Evolutionary conservation across 108 stramenopile genomes (phyloP).

Genomic region (Cyclotella kingstonii): DNA sequence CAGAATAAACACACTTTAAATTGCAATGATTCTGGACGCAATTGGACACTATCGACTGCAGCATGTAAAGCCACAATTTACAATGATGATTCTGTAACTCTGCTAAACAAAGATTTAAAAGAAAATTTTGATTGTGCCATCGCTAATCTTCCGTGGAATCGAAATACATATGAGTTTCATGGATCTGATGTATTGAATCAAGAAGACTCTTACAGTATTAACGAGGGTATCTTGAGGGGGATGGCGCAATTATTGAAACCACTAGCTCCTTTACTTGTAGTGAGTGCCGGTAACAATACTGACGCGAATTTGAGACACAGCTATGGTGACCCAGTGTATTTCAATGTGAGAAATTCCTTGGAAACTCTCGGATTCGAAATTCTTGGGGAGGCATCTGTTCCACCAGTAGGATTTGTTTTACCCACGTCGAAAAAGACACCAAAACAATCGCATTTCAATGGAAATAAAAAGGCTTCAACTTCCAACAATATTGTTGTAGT

Average conservation of each 20-base stretch:
- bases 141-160: slow-evolving; percentile 69
- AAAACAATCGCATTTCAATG: no score
- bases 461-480: no score
- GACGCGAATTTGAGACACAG: background rate
- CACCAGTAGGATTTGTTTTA: slow-evolving; percentile 29
- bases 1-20: background rate
- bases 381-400: slow-evolving; percentile 17
- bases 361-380: slow-evolving; percentile 12
- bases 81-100: slow-evolving; percentile 7
- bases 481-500: no score
- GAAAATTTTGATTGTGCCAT: slow-evolving; percentile 52
- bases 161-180: slow-evolving; percentile 26
- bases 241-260: slow-evolving; percentile 17
- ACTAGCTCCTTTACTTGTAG: slow-evolving; percentile 18
- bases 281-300: slow-evolving; percentile 7
- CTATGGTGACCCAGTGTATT: background rate
- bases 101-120: background rate
- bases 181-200: background rate
- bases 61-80: slow-evolving; percentile 7
- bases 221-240: background rate
- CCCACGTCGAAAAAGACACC: slow-evolving; percentile 29
- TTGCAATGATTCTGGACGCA: background rate
- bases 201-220: background rate
- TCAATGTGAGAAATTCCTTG: slow-evolving; percentile 3
- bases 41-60: background rate